Base-by-base conservation (phyloP, 1,284 basidiomycete species). In the Coniferiporia weirii region DNA sequence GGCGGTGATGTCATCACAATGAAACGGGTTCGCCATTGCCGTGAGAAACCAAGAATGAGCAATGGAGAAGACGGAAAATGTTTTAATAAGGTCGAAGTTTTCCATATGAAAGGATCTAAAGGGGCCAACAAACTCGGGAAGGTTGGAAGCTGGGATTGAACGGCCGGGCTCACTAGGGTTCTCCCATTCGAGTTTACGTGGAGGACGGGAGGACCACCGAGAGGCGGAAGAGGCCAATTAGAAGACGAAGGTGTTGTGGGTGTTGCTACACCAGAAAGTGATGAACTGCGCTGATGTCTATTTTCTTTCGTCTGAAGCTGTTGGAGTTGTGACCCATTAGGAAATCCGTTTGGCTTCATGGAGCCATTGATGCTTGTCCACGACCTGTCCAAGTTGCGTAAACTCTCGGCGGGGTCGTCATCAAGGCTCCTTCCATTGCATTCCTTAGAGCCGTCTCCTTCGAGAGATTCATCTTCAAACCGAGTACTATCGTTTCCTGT, bases 21-120 rank as follows among this genome's bases (percentile, higher is more conserved):
- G 59, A 77, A 79, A 19, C 88, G 80, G 22, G 70, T 70, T 66
- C 86, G 88, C 88, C 88, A 91, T 64, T 85, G 84, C 66, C 80
- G 87, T 22, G 84, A 78, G 9, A 89, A 76, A 1, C 87, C 82
- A 63, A 85, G 87, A 60, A 84, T 81, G 49, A 88, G 80, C 34
- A 89, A 71, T 3, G 85, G 85, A 2, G 83, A 79, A 4, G 84
- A 76, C 0, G 84, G 81, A 55, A 84, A 81, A 68, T 84, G 85
- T 66, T 87, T 89, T 38, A 83, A 80, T 15, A 87, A 67, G 3
- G 76, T 76, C 5, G 78, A 79, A 4, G 78, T 75, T 15, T 80
- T 73, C 55, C 82, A 77, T 2, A 73, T 74, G 65, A 80, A 81
- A n/a, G 78, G 75, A 7, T 67, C 66, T 13, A 90, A 75, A 20